Base-by-base conservation (phyloP, 768 basidiomycete species). In the Hypholoma sublateritium region DNA sequence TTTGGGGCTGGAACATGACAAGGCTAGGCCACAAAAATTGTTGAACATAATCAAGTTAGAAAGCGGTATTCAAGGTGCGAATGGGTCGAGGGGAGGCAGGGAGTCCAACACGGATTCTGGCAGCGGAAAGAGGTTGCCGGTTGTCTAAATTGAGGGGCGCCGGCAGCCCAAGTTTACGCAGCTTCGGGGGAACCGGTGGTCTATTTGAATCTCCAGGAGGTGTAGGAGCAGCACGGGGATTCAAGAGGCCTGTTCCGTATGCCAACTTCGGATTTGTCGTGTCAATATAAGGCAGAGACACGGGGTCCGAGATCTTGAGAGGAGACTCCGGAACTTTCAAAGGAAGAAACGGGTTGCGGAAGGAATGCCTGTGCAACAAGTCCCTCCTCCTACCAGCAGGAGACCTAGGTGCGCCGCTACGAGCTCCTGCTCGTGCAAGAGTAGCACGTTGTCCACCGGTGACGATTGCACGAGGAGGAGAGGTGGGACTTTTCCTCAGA, bases 261-360 rank as follows among this genome's bases (percentile, higher is more conserved):
- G 55, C 58, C 43, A 65, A 57, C 37, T 62, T 62, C 48, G 61
- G 61, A 44, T 66, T 60, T 3, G 65, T 58, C 11, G 52, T 43
- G 34, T 55, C 62, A 22, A 52, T 57, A 42, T 53, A 53, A 16
- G 48, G 52, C 21, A 59, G 59, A n/a, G 63, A 54, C 17, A 55
- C 62, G 14, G 66, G 65, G 32, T 61, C 62, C 25, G 66, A 62
- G 24, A 64, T 63, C 45, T 56, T 60, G 34, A 63, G 49, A 39
- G 56, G 64, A 14, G 63, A 56, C 39, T 72, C 72, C 19, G 68
- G 60, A 41, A 67, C 69, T 50, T 71, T 70, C 19, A 74, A 59
- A 37, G 75, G 75, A 35, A 77, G 70, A 65, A 77, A 74, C 9
- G 75, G 75, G 61, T 75, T 67, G 44, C 71, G 70, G 57, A 70